Evolutionary conservation across 139 green algal species (phyloP), one percentile per base, ranked within the genome.

Genomic region (Chlorella vulgaris): DNA sequence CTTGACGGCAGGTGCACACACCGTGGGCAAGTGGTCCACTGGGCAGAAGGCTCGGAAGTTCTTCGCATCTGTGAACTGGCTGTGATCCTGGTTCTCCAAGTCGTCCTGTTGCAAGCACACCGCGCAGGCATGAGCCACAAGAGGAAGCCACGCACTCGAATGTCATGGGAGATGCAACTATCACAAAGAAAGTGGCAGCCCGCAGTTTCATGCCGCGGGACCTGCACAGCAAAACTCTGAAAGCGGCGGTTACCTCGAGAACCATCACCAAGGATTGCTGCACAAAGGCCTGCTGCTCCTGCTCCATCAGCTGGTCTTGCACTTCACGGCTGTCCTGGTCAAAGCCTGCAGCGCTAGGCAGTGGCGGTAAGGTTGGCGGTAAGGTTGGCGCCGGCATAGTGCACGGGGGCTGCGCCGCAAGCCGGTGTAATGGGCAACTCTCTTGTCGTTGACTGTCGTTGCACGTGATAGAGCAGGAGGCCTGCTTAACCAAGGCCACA

Each of bases 21-120:
- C 76, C 76, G 76, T n/a, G 29, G 76, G 76, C 60, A 81, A 62
- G 19, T 26, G 18, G 1, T 81, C 61, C 62, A 70, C 42, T 3
- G 77, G 77, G 77, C 77, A 82, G 26, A 82, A 82, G 61, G 42
- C 38, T 4, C 77, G 77, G n/a, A 82, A 82, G 77, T 53, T 55
- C 28, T 75, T 82, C 33, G 77, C 65, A 4, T 82, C 77, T 4
- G 47, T 15, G 29, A 76, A 82, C 8, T 31, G n/a, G 7, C 24
- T 43, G 47, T 36, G 43, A 47, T 82, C 77, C 31, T 43, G 58
- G 65, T 75, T 76, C 8, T 18, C 31, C 47, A 82, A 47, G 65
- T 82, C 77, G 33, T 82, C 77, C 35, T 82, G 38, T 21, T 36
- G n/a, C 13, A 24, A n/a, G n/a, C n/a, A n/a, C n/a, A n/a, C n/a